phyloP scores from a whole-genome alignment of 257 asterid genomes.

The Verbena officinalis region DNA sequence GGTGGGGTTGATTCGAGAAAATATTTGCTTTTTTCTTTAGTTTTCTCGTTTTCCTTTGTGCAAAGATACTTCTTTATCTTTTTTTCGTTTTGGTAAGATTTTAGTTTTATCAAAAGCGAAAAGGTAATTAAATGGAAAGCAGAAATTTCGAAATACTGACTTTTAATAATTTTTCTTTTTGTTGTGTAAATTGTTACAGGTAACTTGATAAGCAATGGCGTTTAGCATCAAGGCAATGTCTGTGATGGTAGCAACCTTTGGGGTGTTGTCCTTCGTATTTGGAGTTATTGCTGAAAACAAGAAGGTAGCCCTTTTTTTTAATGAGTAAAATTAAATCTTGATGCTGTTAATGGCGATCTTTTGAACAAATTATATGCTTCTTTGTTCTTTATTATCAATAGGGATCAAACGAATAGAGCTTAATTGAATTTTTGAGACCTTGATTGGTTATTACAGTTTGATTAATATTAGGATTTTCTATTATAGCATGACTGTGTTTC shows the following conservation, averaged over 20 bases:
- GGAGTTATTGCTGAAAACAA: slow-evolving; percentile 76
- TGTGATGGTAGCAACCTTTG: slow-evolving; percentile 52
- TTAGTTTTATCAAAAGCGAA: slow-evolving; percentile 2
- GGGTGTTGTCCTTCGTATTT: slow-evolving; percentile 52
- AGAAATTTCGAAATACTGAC: neutral
- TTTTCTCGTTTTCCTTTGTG: neutral
- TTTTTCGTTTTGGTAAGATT: neutral
- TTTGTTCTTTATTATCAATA: neutral
- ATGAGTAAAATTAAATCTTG: neutral
- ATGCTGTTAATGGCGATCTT: neutral
- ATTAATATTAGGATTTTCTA: neutral
- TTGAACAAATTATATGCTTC: neutral
- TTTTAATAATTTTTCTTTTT: neutral
- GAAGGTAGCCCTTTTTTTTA: slow-evolving; percentile 47
- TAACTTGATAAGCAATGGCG: slow-evolving; percentile 41
- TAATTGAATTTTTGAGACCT: neutral
- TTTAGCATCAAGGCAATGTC: slow-evolving; percentile 60
- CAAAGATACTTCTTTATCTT: too few species aligned
- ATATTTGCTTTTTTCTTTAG: neutral
- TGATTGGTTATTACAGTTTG: neutral
- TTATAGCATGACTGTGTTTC: neutral
- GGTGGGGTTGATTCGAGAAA: slow-evolving; percentile 28
- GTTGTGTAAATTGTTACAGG: slow-evolving; percentile 23
- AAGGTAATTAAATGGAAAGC: neutral
- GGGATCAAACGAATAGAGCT: neutral